These are phyloP conservation scores for Fistulifera solaris DNA, from an alignment of 108 stramenopile genomes.

Conservation along the genomic window DNA sequence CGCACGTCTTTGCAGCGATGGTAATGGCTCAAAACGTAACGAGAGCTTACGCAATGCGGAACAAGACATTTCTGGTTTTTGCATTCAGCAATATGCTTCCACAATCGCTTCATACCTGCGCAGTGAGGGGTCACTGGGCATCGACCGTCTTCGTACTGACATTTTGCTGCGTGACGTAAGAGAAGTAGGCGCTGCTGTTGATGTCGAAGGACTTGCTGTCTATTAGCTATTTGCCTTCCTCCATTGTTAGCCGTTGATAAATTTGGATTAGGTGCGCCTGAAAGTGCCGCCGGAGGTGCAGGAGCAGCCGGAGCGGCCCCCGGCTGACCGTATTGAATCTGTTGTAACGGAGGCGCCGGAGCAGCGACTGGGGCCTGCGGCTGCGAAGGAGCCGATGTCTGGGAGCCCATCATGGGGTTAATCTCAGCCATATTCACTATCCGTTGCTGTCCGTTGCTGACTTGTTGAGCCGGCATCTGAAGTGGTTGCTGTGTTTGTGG, in stretches of 20 bases:
- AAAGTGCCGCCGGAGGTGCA: constrained; percentile 11
- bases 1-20: constrained; percentile 95
- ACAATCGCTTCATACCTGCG: constrained; percentile 95
- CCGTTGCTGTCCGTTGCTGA: constrained; percentile 37
- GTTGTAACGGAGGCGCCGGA: constrained; percentile 14
- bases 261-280: constrained; percentile 14
- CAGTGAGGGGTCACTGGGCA: constrained; percentile 98
- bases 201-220: constrained; percentile 93
- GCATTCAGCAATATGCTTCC: constrained; percentile 99
- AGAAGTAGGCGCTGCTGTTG: constrained; percentile 97
- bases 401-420: constrained; percentile 59
- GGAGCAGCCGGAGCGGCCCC: constrained; percentile 16
- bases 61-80: constrained; percentile 95
- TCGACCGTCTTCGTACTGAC: constrained; percentile 85
- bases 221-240: constrained; percentile 59
- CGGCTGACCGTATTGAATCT: constrained; percentile 7
- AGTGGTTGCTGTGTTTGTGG: constrained; percentile 45
- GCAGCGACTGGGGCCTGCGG: constrained; percentile 5
- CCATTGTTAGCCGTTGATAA: constrained; percentile 8
- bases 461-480: constrained; percentile 19
- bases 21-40: constrained; percentile 97
- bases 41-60: constrained; percentile 95
- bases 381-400: constrained; percentile 17
- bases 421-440: constrained; percentile 79
- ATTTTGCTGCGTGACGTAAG: constrained; percentile 97